Evolutionary conservation across 306 rosid species (phyloP), one percentile per base, ranked within the genome.

Genomic region (Ceratonia siliqua): DNA sequence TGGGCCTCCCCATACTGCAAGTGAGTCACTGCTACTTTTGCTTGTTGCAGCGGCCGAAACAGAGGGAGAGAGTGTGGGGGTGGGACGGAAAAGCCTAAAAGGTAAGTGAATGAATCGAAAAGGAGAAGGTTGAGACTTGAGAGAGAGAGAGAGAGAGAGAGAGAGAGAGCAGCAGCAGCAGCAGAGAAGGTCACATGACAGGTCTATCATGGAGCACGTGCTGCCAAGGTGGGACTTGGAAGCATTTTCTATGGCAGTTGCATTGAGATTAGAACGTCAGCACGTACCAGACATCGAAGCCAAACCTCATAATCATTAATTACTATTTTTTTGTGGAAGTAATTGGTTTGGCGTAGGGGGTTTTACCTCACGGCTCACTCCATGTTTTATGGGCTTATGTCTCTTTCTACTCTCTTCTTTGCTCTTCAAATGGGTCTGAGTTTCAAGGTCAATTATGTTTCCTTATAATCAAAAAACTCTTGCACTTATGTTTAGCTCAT

Each of bases 131-230:
- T n/a, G n/a, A n/a, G n/a, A n/a, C 6, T 6, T n/a, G n/a, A n/a
- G n/a, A n/a, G n/a, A n/a, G n/a, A n/a, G n/a, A 6, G 10, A 1
- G 61, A 49, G 75, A 76, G 10, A 49, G 78, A 53, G 14, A 35
- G 42, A 22, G 55, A 33, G 41, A 17, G 68, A 35, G 74, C 6
- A 8, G 42, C 8, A 35, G 68, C n/a, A n/a, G n/a, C n/a, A n/a
- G 27, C 39, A 78, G 87, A 42, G 89, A 70, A 55, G 65, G 81
- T 87, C 89, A 85, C 89, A 82, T 87, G 95, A 85, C 45, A 68
- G 53, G 78, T 54, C 55, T 52, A 53, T 59, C 21, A 79, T 64
- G 62, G 15, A 73, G 87, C 91, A 89, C 94, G 89, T 89, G 91
- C 85, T 54, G 49, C 8, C 63, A 67, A 4, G 73, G 79, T 66